These are phyloP conservation scores for Picocystis sp. DNA, from an alignment of 163 green algal species.

Conservation along the genomic window DNA sequence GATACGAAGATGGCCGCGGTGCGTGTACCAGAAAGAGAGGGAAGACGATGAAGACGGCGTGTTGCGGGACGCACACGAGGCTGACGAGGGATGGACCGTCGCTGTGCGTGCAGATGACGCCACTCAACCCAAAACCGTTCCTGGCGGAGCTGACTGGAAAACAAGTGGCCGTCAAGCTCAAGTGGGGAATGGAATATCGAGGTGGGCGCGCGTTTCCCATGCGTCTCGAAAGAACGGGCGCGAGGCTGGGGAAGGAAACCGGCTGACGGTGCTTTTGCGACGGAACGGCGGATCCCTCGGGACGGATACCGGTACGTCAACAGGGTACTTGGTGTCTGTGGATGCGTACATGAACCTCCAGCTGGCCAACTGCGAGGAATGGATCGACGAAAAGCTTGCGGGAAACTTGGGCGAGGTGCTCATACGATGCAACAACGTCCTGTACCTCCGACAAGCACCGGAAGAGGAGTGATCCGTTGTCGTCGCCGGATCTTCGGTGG, in stretches of 20 bases:
- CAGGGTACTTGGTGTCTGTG: constrained; percentile 82
- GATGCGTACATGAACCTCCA: constrained; percentile 98
- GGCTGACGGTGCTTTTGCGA: too few relatives aligned
- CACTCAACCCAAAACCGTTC: constrained; percentile 83
- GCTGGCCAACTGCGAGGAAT: constrained; percentile 92
- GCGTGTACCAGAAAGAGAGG: too few relatives aligned
- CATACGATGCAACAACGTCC: constrained; percentile 89
- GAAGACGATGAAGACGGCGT: too few relatives aligned
- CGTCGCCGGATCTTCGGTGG: too few relatives aligned
- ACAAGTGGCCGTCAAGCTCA: constrained; percentile 89
- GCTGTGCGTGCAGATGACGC: not conserved
- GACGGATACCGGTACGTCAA: not conserved
- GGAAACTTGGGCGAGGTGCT: constrained; percentile 89
- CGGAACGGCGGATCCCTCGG: not conserved
- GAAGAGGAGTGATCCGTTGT: constrained; percentile 38
- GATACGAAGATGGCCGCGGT: too few relatives aligned
- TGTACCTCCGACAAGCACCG: constrained; percentile 80
- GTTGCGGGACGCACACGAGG: too few relatives aligned
- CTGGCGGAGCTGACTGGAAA: constrained; percentile 93
- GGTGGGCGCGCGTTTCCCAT: constrained; percentile 18
- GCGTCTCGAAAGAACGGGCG: too few relatives aligned
- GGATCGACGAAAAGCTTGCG: constrained; percentile 77
- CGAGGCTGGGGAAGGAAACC: too few relatives aligned
- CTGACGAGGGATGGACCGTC: too few relatives aligned
- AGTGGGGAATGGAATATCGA: constrained; percentile 99